Evolutionary conservation across 805 yeast genomes (phyloP), one percentile per base, ranked within the genome.

Genomic region (Spathaspora hagerdaliae): DNA sequence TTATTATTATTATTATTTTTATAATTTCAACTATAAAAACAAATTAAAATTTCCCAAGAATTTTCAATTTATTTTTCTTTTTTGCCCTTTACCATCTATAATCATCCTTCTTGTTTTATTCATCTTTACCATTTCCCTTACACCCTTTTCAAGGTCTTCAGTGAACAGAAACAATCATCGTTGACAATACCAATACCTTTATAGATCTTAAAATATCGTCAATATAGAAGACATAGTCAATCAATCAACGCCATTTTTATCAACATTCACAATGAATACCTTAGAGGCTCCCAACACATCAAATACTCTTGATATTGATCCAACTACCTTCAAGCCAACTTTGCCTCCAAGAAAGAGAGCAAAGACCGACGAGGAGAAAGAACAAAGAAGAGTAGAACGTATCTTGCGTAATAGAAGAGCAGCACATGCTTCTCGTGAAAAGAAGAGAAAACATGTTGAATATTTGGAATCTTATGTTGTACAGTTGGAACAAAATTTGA

Each of bases 281-380:
- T 2, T 11, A 11, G 35, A 34, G 12, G 7, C 24, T 27, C 14
- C 24, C 2, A 19, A 19, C 24, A 19, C 24, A 26, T 14, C 14
- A 5, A 12, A 31, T 7, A 29, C 36, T 27, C 31, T 38, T 6
- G 41, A 36, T 6, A 39, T 32, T 8, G 43, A 41, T 41, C 41
- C 38, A 12, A 34, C 50, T 37, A 38, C 60, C 48, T 59, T 61
- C 59, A 69, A 69, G 53, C 49, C 73, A 27, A 55, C 89, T 19
- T 72, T 92, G 48, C 97, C 97, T 29, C 98, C 98, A 44, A 80
- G 98, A 53, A 94, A 94, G 73, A 81, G 98, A 56, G 98, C 99
- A 6, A 89, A 87, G 75, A 94, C 99, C 36, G 80, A 87, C 55
- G 97, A 91, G 68, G 98, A 92, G 70, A 94, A 92, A 71, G 98